phyloP scores from a whole-genome alignment of 441 rosid species.

The Populus hybrid region DNA sequence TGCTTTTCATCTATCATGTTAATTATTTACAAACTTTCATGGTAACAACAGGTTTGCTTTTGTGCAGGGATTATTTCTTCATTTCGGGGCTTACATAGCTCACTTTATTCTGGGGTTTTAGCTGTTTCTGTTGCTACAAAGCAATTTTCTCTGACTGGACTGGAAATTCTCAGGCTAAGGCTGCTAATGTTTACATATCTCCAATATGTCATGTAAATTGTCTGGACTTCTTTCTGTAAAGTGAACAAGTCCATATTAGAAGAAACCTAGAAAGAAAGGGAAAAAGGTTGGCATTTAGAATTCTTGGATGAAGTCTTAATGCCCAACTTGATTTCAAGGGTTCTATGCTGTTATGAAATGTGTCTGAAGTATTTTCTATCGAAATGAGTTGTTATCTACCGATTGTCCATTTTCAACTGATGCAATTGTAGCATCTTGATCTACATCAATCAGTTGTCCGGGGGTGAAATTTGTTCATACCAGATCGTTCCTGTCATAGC shows the following conservation, averaged over 20 bases:
- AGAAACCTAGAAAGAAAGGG: conserved; percentile 6
- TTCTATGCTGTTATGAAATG: too few species aligned
- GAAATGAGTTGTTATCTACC: too few species aligned
- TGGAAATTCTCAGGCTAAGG: conserved; percentile 14
- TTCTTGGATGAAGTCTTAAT: neutral
- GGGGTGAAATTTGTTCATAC: too few species aligned
- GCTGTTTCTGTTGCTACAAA: conserved; percentile 16
- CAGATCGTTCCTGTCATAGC: too few species aligned
- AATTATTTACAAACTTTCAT: neutral
- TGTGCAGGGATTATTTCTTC: conserved; percentile 15
- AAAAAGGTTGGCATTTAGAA: neutral
- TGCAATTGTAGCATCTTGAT: too few species aligned
- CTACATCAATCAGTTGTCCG: too few species aligned
- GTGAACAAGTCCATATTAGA: conserved; percentile 19
- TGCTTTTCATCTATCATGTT: neutral
- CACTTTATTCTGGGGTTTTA: conserved; percentile 6
- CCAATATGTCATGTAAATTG: conserved; percentile 25
- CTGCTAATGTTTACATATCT: conserved; percentile 21
- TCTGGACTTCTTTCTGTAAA: conserved; percentile 32
- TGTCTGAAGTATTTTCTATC: too few species aligned
- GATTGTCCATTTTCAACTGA: too few species aligned
- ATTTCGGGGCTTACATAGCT: conserved; percentile 2
- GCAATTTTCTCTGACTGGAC: conserved; percentile 15
- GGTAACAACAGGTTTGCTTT: conserved; percentile 1
- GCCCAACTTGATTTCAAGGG: too few species aligned